Evolutionary conservation across 176 grass and related monocot genomes (phyloP).

Genomic region (Raddia guianensis): DNA sequence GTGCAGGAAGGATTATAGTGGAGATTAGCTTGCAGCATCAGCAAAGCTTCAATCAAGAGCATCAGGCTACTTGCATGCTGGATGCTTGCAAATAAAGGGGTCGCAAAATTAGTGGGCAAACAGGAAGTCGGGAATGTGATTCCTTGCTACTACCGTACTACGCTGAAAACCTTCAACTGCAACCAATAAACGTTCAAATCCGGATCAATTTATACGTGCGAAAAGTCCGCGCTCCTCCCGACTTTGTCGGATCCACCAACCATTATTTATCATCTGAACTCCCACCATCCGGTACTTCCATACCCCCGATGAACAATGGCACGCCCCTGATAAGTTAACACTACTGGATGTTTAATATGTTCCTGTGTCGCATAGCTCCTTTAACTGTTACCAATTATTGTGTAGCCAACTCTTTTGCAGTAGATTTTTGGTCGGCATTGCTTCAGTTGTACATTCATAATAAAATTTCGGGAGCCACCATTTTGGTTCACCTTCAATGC

Average conservation of each 20-base stretch:
- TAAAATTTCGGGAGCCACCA: neutral
- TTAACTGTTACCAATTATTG: neutral
- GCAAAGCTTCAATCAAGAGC: conserved; percentile 14
- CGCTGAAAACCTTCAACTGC: neutral
- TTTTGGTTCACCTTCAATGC: neutral
- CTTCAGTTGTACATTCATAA: neutral
- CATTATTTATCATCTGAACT: neutral
- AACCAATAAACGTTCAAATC: conserved; percentile 36
- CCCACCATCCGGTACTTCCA: neutral
- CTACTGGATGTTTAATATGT: neutral
- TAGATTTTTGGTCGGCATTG: neutral
- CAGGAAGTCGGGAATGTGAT: conserved; percentile 32
- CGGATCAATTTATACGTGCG: conserved; percentile 17
- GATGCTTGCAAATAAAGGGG: conserved; percentile 31
- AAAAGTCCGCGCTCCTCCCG: neutral
- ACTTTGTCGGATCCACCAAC: neutral
- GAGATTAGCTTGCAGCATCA: neutral
- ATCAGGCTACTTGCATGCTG: conserved; percentile 22
- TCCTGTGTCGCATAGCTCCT: neutral
- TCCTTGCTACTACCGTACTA: neutral
- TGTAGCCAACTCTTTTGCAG: neutral
- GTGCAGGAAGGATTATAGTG: too few species aligned
- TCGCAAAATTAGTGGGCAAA: conserved; percentile 18
- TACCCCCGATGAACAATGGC: neutral
- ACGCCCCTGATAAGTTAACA: neutral